Base-by-base conservation (phyloP, 1,284 basidiomycete species). In the Butyriboletus appendiculatus region DNA sequence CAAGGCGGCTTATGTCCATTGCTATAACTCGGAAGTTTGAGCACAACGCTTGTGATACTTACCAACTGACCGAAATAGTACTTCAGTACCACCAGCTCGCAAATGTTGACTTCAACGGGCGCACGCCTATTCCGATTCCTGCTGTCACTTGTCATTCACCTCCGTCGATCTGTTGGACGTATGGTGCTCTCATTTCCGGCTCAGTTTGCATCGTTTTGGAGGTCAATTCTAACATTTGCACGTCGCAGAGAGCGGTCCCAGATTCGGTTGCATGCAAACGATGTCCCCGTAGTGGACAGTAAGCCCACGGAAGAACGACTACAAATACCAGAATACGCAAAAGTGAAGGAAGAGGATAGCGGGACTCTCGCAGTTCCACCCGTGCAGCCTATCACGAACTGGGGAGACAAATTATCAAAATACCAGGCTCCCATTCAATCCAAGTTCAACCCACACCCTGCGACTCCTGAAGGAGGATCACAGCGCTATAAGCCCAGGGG, bases 391-490 rank as follows among this genome's bases (percentile, higher is more conserved):
- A 1, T 24, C 18, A 1, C 38, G 28, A 16, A 7, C 26, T 59
- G 34, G 61, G 9, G 39, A 28, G 42, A 41, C 2, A 35, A 35
- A 14, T 22, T 50, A 22, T 24, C 45, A 18, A 48, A 3, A 34
- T 45, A 45, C 35, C 40, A 26, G 5, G 18, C 18, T 15, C 50
- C 28, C 14, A 32, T n/a, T 4, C 14, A 26, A 26, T 16, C n/a
- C 14, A 7, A 34, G 5, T 28, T 20, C 9, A 5, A 37, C 5
- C 15, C 24, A 30, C 6, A 33, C 12, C 54, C 61, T 30, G 54
- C 63, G 4, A 62, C 41, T 40, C 63, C 59, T 4, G 59, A 62
- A 15, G 8, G 24, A 18, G 50, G 35, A n/a, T 66, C 62, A 20
- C 62, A 43, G 39, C 46, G 63, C 4, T 62, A 64, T 47, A 9